Evolutionary conservation across 371 early-diverging fungal genomes (phyloP), one percentile per base, ranked within the genome.

Genomic region (Parasitella parasitica): DNA sequence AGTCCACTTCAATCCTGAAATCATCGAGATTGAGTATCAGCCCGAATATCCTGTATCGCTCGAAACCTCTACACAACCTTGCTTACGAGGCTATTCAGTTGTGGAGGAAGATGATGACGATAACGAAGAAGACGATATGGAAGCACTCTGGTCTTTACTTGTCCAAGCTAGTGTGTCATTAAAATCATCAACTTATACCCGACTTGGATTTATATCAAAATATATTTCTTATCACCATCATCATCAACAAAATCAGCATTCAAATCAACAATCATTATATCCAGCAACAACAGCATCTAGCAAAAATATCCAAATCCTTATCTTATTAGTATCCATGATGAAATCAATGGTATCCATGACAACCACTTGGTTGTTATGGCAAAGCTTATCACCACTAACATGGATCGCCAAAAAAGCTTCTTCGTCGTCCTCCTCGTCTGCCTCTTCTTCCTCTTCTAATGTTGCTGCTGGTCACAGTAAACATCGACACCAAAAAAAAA

Each of bases 1-100:
- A 35, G 73, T 72, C 18, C 63, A 62, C 30, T 72, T 72, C 27
- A 72, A 72, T 60, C 69, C 73, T 39, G 66, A 69, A 36, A 66
- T 72, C 6, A 66, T 66, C 24, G 69, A 72, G 51, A 62, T 72
- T 37, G 66, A 69, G 61, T 72, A 69, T 32, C 63, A 69, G 27
- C 73, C 73, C 15, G 69, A 69, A 48, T 63, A 66, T 16, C 73
- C 69, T 39, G 59, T 69, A 8, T 41, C 64, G 13, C 38, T 59
- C 41, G 48, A 57, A 15, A 41, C 56, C 16, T 59, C 36, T 15
- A 20, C 49, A 26, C 49, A 35, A 26, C 22, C 41, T 48, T 30
- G 15, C 2, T 11, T 7, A 20, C 20, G 28, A 27, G 15, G n/a
- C 6, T 49, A 49, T 26, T 16, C 43, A 43, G 20, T 43, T 11